Evolutionary conservation across 2,329 filamentous ascomycete genomes (phyloP), one percentile per base, ranked within the genome.

Genomic region (Stemphylium beticola): DNA sequence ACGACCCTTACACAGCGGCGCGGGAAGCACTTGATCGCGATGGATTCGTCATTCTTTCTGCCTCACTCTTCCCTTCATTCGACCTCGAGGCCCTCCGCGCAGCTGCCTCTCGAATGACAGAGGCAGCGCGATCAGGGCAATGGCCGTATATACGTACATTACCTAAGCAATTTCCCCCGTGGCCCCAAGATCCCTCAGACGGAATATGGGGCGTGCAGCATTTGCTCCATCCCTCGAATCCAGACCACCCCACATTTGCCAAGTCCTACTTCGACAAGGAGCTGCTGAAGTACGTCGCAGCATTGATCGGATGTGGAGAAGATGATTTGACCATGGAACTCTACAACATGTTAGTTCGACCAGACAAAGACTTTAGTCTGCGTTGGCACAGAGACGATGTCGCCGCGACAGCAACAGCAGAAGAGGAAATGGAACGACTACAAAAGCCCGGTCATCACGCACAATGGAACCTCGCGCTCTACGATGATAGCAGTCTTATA

Each of bases 191-290:
- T 44, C 78, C 81, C 1, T 78, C 80, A 0, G 76, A 79, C 46
- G 91, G 91, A 17, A 96, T 96, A 74, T 96, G 92, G 92, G 92
- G 91, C 60, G 88, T 96, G 2, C 92, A 96, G 79, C 90, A 93
- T 74, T 82, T 96, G 4, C 81, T 96, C 67, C 88, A 93, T 74
- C 91, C 91, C 0, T 79, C 82, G 1, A 84, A 93, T 63, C 83
- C 86, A 0, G 82, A 84, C 49, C 81, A 84, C 55, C 74, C 80
- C 2, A 72, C 81, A 3, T 96, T 93, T 75, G 83, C 86, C 4
- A 73, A 79, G 45, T 80, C 84, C 52, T 96, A 96, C 77, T 96
- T 96, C 72, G 85, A 86, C 31, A 78, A 83, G 18, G 79, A 81
- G 22, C 78, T 93, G 7, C 74, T 93, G 0, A 72, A 75, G 26